A percentile compares a stretch with the other conserved stretches of the same genome.
Evolutionary conservation across 1,139 yeast genomes (phyloP).

Genomic region (Suhomyces maxii): DNA sequence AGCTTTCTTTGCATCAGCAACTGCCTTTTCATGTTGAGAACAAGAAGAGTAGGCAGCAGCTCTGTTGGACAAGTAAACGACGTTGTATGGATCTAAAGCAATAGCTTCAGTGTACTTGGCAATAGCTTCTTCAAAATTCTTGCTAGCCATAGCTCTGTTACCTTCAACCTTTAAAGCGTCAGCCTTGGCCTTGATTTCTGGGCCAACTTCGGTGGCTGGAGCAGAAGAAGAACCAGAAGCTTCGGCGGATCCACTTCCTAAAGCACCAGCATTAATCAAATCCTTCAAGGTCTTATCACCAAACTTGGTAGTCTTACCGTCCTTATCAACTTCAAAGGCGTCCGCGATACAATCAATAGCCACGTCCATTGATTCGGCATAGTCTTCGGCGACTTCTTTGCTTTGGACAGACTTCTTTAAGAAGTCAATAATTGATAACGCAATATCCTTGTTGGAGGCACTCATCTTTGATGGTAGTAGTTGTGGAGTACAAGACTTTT

Average conservation of each 20-base stretch:
- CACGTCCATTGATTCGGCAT: slow-evolving; percentile 88
- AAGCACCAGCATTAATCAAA: slow-evolving; percentile 32
- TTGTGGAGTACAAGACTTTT: neutral
- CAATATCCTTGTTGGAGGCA: slow-evolving; percentile 61
- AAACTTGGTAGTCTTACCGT: slow-evolving; percentile 42
- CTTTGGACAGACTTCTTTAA: slow-evolving; percentile 59
- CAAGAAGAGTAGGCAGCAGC: slow-evolving; percentile 94
- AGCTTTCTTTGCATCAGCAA: slow-evolving; percentile 80
- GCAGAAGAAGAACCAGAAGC: slow-evolving; percentile 15
- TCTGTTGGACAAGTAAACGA: slow-evolving; percentile 83
- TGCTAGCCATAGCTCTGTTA: slow-evolving; percentile 85
- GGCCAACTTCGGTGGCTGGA: slow-evolving; percentile 40
- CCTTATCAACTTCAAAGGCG: slow-evolving; percentile 71
- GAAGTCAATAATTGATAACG: slow-evolving; percentile 73
- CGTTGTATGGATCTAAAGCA: slow-evolving; percentile 60
- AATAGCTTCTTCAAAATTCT: slow-evolving; percentile 69
- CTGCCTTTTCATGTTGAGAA: slow-evolving; percentile 73
- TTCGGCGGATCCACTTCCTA: slow-evolving; percentile 19
- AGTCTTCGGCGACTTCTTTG: slow-evolving; percentile 74
- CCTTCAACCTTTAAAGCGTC: slow-evolving; percentile 87
- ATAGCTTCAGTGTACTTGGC: slow-evolving; percentile 84
- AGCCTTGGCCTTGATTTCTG: slow-evolving; percentile 67
- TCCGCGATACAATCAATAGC: slow-evolving; percentile 92
- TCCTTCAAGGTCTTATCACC: slow-evolving; percentile 52
- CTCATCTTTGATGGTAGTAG: slow-evolving; percentile 20